phyloP scores from a whole-genome alignment of 495 filamentous ascomycete species.

The Aspergillus heteromorphus region DNA sequence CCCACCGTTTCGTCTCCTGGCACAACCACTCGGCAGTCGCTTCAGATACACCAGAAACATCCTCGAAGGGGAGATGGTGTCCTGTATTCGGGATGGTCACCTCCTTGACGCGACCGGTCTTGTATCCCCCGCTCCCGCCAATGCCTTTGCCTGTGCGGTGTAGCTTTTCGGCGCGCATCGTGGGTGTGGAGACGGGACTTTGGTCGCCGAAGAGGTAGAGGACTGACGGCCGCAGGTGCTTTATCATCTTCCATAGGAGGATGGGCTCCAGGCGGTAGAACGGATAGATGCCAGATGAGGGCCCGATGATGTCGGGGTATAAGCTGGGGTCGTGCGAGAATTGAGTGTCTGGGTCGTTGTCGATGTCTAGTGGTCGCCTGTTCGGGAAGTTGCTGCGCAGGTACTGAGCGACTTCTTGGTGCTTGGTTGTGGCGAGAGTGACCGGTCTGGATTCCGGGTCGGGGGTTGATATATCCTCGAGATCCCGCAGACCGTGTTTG shows the following conservation, averaged over 20 bases:
- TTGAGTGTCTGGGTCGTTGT: neutral
- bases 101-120: constrained; percentile 49
- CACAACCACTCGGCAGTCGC: neutral
- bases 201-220: constrained; percentile 60
- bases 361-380: neutral
- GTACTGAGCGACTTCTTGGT: constrained; percentile 3
- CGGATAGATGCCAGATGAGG: neutral
- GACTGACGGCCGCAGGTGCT: constrained; percentile 52
- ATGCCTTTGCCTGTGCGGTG: constrained; percentile 55
- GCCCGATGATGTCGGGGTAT: constrained; percentile 1
- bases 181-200: constrained; percentile 43
- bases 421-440: neutral
- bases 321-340: neutral
- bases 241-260: constrained; percentile 51
- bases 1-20: neutral
- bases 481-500: neutral
- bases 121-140: constrained; percentile 60
- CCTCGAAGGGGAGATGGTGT: constrained; percentile 4
- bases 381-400: neutral
- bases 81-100: constrained; percentile 34
- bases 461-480: neutral
- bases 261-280: constrained; percentile 46
- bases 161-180: constrained; percentile 49
- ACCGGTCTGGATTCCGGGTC: too few relatives aligned
- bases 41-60: neutral